Percentiles rank a stretch among this genome's conserved stretches.
These are phyloP conservation scores for Marchantia polymorpha DNA, from an alignment of 225 moss, liverwort and hornwort species.

Conservation along the genomic window DNA sequence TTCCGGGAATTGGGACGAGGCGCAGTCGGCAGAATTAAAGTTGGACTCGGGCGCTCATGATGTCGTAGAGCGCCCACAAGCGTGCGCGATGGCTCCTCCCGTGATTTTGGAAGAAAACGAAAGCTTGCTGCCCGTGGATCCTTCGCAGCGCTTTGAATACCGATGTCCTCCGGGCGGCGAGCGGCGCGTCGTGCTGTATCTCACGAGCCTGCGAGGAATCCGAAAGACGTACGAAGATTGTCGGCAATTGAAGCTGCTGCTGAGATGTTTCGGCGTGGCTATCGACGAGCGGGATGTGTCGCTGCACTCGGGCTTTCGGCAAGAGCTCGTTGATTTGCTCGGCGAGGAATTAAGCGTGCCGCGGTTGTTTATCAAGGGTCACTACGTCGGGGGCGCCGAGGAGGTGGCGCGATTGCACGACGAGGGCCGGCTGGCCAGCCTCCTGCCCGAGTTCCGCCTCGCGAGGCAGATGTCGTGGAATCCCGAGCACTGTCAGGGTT, in stretches of 20 bases:
- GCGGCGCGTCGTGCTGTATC: slow-evolving; percentile 57
- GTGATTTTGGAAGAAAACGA: slow-evolving; percentile 8
- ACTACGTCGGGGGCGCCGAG: slow-evolving; percentile 58
- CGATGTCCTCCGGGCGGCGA: slow-evolving; percentile 62
- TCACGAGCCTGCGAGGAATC: slow-evolving; percentile 67
- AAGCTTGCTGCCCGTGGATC: neutral
- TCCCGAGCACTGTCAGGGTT: slow-evolving; percentile 50
- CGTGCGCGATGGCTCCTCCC: slow-evolving; percentile 14
- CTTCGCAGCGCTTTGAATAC: slow-evolving; percentile 38
- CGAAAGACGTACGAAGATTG: slow-evolving; percentile 71
- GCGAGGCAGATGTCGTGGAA: slow-evolving; percentile 30
- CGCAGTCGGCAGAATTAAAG: neutral
- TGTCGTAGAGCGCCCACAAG: no score
- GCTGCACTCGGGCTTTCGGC: slow-evolving; percentile 63
- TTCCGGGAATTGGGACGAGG: neutral
- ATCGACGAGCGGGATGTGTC: slow-evolving; percentile 74
- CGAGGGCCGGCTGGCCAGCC: slow-evolving; percentile 48
- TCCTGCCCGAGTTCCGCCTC: slow-evolving; percentile 42
- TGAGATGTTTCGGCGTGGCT: slow-evolving; percentile 57
- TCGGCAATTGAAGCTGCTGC: slow-evolving; percentile 56
- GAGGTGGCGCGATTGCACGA: slow-evolving; percentile 62
- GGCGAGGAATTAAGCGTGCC: slow-evolving; percentile 55
- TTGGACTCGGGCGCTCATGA: neutral
- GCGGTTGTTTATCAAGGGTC: slow-evolving; percentile 56
- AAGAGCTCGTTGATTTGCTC: slow-evolving; percentile 51